Evolutionary conservation across 2,329 filamentous ascomycete genomes (phyloP).

Genomic region (Paecilomyces dactylethromorphus): DNA sequence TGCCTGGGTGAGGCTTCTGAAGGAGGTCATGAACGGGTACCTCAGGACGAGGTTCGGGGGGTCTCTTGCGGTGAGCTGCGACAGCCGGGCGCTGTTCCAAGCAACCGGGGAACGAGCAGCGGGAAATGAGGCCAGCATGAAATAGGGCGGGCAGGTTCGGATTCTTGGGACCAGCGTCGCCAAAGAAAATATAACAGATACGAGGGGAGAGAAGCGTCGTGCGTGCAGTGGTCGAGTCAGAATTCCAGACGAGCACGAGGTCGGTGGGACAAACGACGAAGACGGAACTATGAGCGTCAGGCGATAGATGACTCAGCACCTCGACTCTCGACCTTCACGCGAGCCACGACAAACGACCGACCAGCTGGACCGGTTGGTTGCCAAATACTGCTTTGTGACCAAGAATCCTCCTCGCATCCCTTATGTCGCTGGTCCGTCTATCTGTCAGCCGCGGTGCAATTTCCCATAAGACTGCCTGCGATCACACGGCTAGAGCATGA

Average conservation of each 20-base stretch:
- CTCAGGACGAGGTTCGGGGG: not conserved
- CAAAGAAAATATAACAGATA: not conserved
- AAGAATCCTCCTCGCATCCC: not conserved
- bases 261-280: not conserved
- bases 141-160: not conserved
- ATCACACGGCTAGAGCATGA: not conserved
- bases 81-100: not conserved
- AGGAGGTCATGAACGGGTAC: not conserved
- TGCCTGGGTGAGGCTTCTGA: not conserved
- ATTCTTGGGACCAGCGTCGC: not conserved
- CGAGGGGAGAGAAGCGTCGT: not conserved
- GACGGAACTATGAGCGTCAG: constrained; percentile 12
- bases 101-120: not conserved
- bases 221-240: not conserved
- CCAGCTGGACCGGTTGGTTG: not conserved
- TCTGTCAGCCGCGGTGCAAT: not conserved
- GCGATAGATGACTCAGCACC: constrained; percentile 30
- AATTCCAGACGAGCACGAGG: not conserved
- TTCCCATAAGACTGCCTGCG: not conserved
- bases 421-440: not conserved
- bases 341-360: not conserved
- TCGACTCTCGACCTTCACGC: not conserved
- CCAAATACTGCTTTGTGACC: not conserved
- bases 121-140: not conserved
- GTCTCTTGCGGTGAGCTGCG: not conserved